phyloP scores from a whole-genome alignment of 305 asterid genomes.

The Fraxinus dipetala region DNA sequence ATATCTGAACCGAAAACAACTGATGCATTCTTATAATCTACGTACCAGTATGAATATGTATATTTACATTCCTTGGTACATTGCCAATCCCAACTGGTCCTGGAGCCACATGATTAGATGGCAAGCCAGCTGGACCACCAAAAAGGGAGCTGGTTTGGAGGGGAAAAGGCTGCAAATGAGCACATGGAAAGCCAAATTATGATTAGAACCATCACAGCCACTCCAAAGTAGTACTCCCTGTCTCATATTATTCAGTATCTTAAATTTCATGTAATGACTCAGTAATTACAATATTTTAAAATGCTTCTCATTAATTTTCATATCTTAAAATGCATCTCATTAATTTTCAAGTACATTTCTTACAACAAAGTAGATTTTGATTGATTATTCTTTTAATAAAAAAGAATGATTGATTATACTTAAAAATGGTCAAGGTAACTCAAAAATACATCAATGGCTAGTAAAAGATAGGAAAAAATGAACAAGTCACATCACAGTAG shows the following conservation, averaged over 20 bases:
- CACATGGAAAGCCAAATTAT: background rate
- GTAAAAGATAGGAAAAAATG: background rate
- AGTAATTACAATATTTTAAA: background rate
- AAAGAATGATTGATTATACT: background rate
- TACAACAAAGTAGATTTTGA: background rate
- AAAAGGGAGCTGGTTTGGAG: slow-evolving; percentile 75
- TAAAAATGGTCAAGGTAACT: background rate
- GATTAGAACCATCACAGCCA: background rate
- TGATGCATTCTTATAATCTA: slow-evolving; percentile 6
- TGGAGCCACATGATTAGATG: slow-evolving; percentile 42
- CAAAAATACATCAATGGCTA: background rate
- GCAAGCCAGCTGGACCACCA: slow-evolving; percentile 42
- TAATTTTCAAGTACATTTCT: background rate
- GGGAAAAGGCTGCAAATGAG: slow-evolving; percentile 77
- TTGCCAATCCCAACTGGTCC: slow-evolving; percentile 56
- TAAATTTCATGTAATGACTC: background rate
- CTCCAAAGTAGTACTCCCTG: background rate
- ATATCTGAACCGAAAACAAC: slow-evolving; percentile 9
- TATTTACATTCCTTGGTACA: slow-evolving; percentile 66
- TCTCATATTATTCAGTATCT: background rate
- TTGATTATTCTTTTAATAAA: background rate
- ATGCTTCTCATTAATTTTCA: background rate
- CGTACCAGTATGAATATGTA: slow-evolving; percentile 81
- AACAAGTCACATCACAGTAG: background rate
- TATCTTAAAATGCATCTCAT: no score